Evolutionary conservation across 2,329 filamentous ascomycete species (phyloP).

Genomic region (Cadophora sp.): DNA sequence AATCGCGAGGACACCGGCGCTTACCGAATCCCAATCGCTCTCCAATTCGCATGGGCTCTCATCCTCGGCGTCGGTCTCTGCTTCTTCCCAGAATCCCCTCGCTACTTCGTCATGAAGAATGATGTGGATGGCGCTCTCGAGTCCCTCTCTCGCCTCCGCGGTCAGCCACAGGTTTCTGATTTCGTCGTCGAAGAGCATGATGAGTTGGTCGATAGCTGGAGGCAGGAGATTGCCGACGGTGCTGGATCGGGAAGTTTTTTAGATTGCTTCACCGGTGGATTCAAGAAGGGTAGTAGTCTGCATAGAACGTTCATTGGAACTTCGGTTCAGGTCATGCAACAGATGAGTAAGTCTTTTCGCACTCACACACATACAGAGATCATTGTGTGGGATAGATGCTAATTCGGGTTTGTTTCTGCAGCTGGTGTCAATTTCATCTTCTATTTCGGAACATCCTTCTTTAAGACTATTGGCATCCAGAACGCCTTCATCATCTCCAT

Average conservation of each 20-base stretch:
- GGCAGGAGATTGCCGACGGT: constrained; percentile 45
- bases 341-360: constrained; percentile 52
- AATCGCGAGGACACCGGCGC: constrained; percentile 64
- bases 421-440: constrained; percentile 92
- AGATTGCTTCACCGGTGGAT: constrained; percentile 69
- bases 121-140: constrained; percentile 67
- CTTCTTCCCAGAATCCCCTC: constrained; percentile 81
- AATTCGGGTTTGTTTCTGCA: constrained; percentile 47
- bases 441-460: constrained; percentile 91
- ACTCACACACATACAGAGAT: not conserved
- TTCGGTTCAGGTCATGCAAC: constrained; percentile 82
- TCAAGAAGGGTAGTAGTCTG: constrained; percentile 70
- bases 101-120: constrained; percentile 82
- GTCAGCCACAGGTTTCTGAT: constrained; percentile 73
- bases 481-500: constrained; percentile 84
- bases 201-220: constrained; percentile 87
- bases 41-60: constrained; percentile 82
- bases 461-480: constrained; percentile 74
- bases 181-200: constrained; percentile 79
- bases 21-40: constrained; percentile 80
- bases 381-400: not conserved
- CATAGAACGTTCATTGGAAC: constrained; percentile 74
- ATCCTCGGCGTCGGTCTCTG: constrained; percentile 75
- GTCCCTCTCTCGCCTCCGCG: constrained; percentile 71
- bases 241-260: constrained; percentile 73